Percentiles rank a stretch among this genome's conserved stretches.
These are phyloP conservation scores for Penicillium argentinense DNA, from an alignment of 495 filamentous ascomycete genomes.

Conservation along the genomic window DNA sequence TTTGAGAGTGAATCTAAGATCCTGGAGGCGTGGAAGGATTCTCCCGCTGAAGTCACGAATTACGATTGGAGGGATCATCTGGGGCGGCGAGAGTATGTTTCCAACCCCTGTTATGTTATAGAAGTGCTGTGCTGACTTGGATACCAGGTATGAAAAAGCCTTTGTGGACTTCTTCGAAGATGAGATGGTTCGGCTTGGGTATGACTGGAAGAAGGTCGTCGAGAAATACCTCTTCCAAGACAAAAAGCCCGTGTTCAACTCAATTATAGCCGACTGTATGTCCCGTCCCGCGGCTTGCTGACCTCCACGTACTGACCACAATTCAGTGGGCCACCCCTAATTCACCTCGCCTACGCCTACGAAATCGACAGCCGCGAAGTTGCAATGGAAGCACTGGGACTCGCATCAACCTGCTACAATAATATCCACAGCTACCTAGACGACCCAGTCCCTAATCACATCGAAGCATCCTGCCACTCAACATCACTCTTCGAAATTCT, in stretches of 20 bases:
- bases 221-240: constrained; percentile 74
- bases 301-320: constrained; percentile 15
- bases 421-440: constrained; percentile 77
- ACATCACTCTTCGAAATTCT: constrained; percentile 67
- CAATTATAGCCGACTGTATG: constrained; percentile 74
- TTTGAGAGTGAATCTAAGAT: constrained; percentile 73
- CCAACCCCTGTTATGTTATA: background rate
- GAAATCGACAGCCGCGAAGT: constrained; percentile 77
- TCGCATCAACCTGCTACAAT: constrained; percentile 70
- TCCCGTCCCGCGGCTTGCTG: constrained; percentile 21
- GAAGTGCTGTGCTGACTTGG: background rate
- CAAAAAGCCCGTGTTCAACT: constrained; percentile 74
- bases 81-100: constrained; percentile 60
- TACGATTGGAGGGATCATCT: constrained; percentile 86
- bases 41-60: constrained; percentile 76
- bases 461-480: constrained; percentile 44
- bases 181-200: constrained; percentile 68
- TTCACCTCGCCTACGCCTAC: constrained; percentile 86
- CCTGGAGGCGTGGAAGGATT: constrained; percentile 81
- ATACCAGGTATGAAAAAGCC: constrained; percentile 74
- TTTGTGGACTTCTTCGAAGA: constrained; percentile 94
- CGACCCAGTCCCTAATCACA: constrained; percentile 62
- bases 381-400: constrained; percentile 78
- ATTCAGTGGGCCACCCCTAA: constrained; percentile 81
- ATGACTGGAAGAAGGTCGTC: constrained; percentile 81